Conservation (phyloP, 257 asterid species). For the Solanum commersonii region DNA sequence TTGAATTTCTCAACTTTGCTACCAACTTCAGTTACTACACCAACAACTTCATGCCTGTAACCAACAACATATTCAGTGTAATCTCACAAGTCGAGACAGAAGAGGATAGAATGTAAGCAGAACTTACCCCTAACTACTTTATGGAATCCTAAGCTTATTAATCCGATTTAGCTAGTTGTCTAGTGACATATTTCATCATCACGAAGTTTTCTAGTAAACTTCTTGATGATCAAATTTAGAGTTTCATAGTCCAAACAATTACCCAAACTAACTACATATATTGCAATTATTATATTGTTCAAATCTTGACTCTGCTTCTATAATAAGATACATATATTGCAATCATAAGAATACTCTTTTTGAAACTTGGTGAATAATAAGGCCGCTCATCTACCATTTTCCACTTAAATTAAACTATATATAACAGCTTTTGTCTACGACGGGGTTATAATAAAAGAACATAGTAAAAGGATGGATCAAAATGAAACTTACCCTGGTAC, state of each 20-base stretch:
- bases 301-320: neutral
- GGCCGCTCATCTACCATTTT: neutral
- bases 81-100: neutral
- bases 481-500: conserved; percentile 16
- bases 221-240: neutral
- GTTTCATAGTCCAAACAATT: neutral
- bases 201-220: no score
- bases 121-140: neutral
- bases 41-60: conserved; percentile 55
- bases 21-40: conserved; percentile 47
- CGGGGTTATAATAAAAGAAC: rapidly evolving
- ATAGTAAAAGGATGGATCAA: neutral
- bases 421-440: neutral
- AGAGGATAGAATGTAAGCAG: neutral
- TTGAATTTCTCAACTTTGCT: conserved; percentile 32
- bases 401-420: neutral
- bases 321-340: neutral
- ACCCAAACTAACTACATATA: neutral
- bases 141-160: no score
- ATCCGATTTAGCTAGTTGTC: neutral
- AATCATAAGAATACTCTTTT: neutral
- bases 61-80: no score
- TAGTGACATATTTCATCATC: neutral
- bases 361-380: neutral
- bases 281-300: neutral